A percentile compares a stretch with the other conserved stretches of the same genome.
Evolutionary conservation across 257 asterid genomes (phyloP).

Genomic region (Gentiana macrophylla): DNA sequence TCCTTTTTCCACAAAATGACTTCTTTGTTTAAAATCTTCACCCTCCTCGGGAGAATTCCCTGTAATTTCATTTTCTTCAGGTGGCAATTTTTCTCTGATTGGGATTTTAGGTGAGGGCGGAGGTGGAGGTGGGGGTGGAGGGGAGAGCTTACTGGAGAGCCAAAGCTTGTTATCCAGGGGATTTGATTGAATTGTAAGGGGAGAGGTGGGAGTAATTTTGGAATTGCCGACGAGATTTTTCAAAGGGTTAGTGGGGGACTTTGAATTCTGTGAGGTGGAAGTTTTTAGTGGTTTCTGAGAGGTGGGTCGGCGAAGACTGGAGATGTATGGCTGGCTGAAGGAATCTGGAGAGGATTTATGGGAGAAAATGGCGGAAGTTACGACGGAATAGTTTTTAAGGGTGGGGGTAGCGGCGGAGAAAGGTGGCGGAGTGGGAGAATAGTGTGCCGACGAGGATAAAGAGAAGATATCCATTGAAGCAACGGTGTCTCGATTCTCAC

Average conservation of each 20-base stretch:
- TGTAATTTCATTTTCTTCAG: conserved; percentile 13
- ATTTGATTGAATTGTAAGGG: conserved; percentile 20
- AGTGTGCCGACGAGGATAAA: conserved; percentile 20
- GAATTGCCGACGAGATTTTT: conserved; percentile 28
- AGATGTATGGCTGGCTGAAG: conserved; percentile 7
- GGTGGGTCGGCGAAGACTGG: conserved; percentile 47
- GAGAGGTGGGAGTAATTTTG: conserved; percentile 8
- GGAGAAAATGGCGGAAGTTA: conserved; percentile 11
- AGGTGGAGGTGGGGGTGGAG: conserved; percentile 44
- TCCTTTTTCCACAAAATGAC: conserved; percentile 63
- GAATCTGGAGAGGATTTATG: conserved; percentile 9
- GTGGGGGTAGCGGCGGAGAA: conserved; percentile 18
- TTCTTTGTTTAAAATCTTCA: conserved; percentile 15
- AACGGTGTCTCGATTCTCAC: no score
- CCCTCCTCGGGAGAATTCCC: conserved; percentile 23
- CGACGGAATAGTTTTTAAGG: conserved; percentile 7
- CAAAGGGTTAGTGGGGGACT: conserved; percentile 46
- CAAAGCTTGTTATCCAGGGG: conserved; percentile 58
- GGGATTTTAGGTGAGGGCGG: conserved; percentile 25
- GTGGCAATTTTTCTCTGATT: conserved; percentile 8
- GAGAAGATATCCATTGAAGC: conserved; percentile 12
- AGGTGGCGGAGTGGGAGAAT: conserved; percentile 13
- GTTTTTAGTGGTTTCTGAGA: conserved; percentile 32
- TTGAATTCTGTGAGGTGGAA: conserved; percentile 26
- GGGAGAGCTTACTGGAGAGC: conserved; percentile 68